phyloP scores from a whole-genome alignment of 2,329 filamentous ascomycete species.

The Coniochaeta ligniaria region DNA sequence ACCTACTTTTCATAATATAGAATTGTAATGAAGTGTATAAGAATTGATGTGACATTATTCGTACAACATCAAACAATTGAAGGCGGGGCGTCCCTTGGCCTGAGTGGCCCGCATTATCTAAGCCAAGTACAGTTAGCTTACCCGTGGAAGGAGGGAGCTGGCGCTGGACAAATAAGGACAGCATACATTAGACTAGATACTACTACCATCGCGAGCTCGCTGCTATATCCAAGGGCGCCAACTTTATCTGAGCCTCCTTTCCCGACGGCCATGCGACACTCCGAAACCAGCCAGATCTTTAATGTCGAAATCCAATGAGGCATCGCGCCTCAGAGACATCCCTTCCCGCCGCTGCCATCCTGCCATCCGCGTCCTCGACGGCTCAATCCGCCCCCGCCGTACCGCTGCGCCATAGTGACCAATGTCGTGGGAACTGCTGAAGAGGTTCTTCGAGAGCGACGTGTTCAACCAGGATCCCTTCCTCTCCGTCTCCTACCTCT shows the following conservation, averaged over 20 bases:
- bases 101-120: not conserved
- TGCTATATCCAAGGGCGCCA: not conserved
- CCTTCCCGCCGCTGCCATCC: slow-evolving; percentile 20
- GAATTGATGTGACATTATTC: not conserved
- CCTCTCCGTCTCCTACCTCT: slow-evolving; percentile 80
- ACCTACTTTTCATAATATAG: not conserved
- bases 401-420: not conserved
- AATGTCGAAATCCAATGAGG: slow-evolving; percentile 29
- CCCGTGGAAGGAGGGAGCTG: not conserved
- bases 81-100: not conserved
- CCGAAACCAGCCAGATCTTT: slow-evolving; percentile 14
- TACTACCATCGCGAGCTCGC: not conserved
- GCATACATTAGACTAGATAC: not conserved
- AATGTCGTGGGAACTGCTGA: slow-evolving; percentile 75
- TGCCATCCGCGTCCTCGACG: slow-evolving; percentile 17
- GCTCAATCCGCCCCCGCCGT: slow-evolving; percentile 16
- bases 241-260: not conserved
- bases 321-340: slow-evolving; percentile 20
- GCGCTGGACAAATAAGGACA: not conserved
- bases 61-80: not conserved
- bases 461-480: slow-evolving; percentile 90
- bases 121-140: not conserved
- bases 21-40: too few relatives aligned
- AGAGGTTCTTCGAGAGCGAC: slow-evolving; percentile 88
- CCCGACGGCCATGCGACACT: slow-evolving; percentile 16